Base-by-base conservation (phyloP, 208 protist genomes). In the Leishmania amazonensis region DNA sequence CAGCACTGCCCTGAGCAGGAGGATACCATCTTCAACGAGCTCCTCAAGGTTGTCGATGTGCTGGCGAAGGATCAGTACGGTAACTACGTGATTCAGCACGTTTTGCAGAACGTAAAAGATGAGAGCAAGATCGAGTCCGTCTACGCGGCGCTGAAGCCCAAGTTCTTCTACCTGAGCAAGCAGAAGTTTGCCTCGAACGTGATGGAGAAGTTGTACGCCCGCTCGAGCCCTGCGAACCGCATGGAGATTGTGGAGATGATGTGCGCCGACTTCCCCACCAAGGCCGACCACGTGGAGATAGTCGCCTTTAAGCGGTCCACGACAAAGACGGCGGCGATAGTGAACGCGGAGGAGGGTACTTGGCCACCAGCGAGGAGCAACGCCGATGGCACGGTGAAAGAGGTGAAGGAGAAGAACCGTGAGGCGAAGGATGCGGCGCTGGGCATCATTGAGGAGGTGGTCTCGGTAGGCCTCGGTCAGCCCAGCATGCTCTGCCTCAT, bases 101-200 rank as follows among this genome's bases (percentile, higher is more conserved):
- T 99, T 19, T 85, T 99, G 35, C 96, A 99, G 81, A 90, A 99
- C 84, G 97, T 97, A 51, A 94, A 88, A 38, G 90, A 91, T 42
- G 88, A 93, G 49, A 85, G 94, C 75, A 95, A 98, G 88, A 92
- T 99, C 35, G 81, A 97, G 40, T 80, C 83, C 73, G 89, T 97
- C 77, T 95, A 96, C 82, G 79, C 81, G 1, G 92, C 88, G 8
- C 82, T 97, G 47, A 90, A 94, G 78, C 85, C 79, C 17, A 87
- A 97, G 80, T 97, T 97, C 84, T 98, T 91, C 78, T 79, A 90
- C 78, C 90, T 93, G 81, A 95, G 93, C 83, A 92, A 98, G 86
- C 99, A 99, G 89, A 99, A 99, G 85, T 99, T 99, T 89, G 99
- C 99, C 58, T 99, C 96, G 31, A 99, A 99, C 86, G 99, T 99